Evolutionary conservation across 1,139 yeast species (phyloP).

Genomic region (Pichia sp.): DNA sequence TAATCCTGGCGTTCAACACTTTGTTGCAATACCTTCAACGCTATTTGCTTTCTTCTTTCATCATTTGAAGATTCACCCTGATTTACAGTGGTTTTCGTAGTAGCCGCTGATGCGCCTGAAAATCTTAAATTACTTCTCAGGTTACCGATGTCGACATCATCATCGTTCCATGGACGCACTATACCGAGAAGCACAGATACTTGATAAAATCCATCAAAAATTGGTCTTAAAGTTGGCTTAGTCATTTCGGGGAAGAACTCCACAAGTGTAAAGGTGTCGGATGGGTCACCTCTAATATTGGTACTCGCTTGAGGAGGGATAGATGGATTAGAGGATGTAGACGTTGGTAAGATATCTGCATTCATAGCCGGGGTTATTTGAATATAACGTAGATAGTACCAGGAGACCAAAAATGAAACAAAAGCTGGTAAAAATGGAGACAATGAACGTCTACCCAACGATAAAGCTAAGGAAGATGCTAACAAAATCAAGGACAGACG

Average conservation of each 20-base stretch:
- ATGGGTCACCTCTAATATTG: constrained; percentile 64
- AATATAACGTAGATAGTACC: constrained; percentile 71
- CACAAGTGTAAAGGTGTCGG: constrained; percentile 78
- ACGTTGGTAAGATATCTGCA: constrained; percentile 21
- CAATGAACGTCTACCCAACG: constrained; percentile 33
- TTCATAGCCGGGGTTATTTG: constrained; percentile 36
- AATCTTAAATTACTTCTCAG: constrained; percentile 53
- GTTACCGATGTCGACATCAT: constrained; percentile 67
- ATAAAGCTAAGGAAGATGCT: constrained; percentile 37
- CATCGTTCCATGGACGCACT: constrained; percentile 62
- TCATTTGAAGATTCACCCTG: constrained; percentile 25
- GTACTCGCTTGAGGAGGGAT: constrained; percentile 4
- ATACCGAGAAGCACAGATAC: constrained; percentile 47
- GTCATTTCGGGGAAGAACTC: constrained; percentile 68
- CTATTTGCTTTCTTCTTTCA: constrained; percentile 81
- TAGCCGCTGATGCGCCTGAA: constrained; percentile 29
- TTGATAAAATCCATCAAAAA: constrained; percentile 50
- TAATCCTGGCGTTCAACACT: constrained; percentile 33
- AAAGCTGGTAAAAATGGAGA: constrained; percentile 58
- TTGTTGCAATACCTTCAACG: constrained; percentile 75
- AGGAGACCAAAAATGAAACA: constrained; percentile 61
- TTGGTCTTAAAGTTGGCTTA: constrained; percentile 45
- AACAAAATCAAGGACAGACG: constrained; percentile 64
- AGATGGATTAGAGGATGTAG: constrained; percentile 22
- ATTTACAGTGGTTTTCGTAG: neutral